These are phyloP conservation scores for Arthroderma sp. DNA, from an alignment of 2,329 filamentous ascomycete genomes.

Conservation along the genomic window DNA sequence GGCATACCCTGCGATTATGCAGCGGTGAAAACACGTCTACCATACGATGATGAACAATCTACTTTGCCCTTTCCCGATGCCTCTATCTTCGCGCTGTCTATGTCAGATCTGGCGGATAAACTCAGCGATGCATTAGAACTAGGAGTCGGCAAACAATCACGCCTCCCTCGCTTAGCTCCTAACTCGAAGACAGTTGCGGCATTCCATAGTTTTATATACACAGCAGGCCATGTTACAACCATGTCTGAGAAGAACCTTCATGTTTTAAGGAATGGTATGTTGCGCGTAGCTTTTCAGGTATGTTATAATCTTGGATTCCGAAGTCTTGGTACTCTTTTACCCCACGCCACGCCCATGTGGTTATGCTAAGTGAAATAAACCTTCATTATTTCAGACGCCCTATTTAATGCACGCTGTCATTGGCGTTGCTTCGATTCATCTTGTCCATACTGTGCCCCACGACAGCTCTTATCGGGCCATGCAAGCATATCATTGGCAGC, in stretches of 20 bases:
- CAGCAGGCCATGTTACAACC: constrained; percentile 10
- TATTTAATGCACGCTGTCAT: constrained; percentile 28
- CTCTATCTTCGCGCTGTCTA: background rate
- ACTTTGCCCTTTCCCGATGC: constrained; percentile 1
- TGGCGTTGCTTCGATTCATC: constrained; percentile 20
- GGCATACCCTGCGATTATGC: constrained; percentile 20
- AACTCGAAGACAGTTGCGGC: constrained; percentile 12
- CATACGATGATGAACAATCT: background rate
- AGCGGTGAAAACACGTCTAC: background rate
- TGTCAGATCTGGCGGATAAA: constrained; percentile 8
- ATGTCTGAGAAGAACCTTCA: constrained; percentile 9
- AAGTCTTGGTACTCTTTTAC: background rate
- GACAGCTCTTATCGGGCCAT: constrained; percentile 17
- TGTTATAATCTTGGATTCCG: constrained; percentile 1
- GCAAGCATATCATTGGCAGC: constrained; percentile 27
- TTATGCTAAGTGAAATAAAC: background rate
- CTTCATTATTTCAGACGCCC: constrained; percentile 16
- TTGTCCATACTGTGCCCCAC: constrained; percentile 17
- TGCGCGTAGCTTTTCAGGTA: constrained; percentile 21
- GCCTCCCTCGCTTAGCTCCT: constrained; percentile 1
- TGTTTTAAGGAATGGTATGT: constrained; percentile 16
- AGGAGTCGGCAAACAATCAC: background rate
- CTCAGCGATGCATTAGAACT: constrained; percentile 16
- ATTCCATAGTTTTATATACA: constrained; percentile 19
- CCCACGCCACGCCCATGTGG: background rate